Evolutionary conservation across 2,329 filamentous ascomycete species (phyloP), one percentile per base, ranked within the genome.

Genomic region (Diaporthe batatas): DNA sequence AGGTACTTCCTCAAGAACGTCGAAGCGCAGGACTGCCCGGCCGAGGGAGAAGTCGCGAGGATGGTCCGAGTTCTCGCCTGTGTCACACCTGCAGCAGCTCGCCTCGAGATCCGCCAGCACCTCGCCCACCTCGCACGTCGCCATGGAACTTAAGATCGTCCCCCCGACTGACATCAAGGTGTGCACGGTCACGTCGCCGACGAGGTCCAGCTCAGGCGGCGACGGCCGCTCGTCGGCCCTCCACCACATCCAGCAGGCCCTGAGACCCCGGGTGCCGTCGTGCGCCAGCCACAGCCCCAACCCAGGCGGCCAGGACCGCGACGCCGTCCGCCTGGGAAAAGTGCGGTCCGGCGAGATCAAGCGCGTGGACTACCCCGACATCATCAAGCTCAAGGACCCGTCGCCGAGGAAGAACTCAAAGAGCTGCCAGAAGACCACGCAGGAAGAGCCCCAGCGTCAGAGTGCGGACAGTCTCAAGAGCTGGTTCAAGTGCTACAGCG

Each of bases 101-200:
- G 53, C 23, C 42, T 49, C 62, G 42, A 62, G 71, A 12, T 73
- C 73, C 21, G 47, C 54, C 34, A 73, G 67, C 11, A 54, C 55
- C 54, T 73, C 67, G 34, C 71, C 67, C 23, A 67, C 73, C 10
- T 25, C 65, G 7, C 67, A 71, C 29, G 29, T 73, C 18, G 71
- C 73, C 21, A 49, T 62, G n/a, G 67, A 71, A 47, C 68, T 73
- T n/a, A 68, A 71, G 53, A 42, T 74, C 11, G 51, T 74, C n/a
- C 44, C 70, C 6, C 59, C 62, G 12, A 65, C 64, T n/a, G 44
- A 47, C 49, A n/a, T 69, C 70, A 44, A 57, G 36, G 39, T 62
- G 29, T 23, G 44, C 34, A 47, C 65, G 18, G 51, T 68, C n/a
- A 7, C 34, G 18, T 72, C 71, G 8, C 64, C 71, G 32, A 42